Base-by-base conservation (phyloP, 768 basidiomycete species). In the Boletus subparvulus region DNA sequence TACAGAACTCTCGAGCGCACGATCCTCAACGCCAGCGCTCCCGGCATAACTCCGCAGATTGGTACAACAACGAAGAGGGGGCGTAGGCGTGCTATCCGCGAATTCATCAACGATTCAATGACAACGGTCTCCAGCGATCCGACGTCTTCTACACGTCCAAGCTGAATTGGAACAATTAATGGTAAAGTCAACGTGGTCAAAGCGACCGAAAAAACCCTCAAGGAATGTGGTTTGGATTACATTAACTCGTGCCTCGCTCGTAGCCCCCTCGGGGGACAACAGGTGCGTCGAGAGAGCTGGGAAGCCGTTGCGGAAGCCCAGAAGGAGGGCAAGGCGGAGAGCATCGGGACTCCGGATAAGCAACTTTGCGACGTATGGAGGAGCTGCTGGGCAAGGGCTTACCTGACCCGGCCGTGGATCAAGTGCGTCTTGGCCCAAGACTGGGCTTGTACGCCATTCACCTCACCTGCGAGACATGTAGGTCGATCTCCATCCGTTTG, bases 71-170 rank as follows among this genome's bases (percentile, higher is more conserved):
- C 71, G 88, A 91, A 67, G 72, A 69, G 46, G 82, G 86, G 59
- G 83, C 81, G 26, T 54, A 86, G 87, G 6, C 69, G 75, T 26
- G 87, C 85, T 30, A 83, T 90, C 64, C 72, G 72, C 54, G 79
- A 80, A 59, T 86, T 83, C 64, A 79, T 81, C 69, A 61, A 69
- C 11, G 67, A 69, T 43, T 81, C 69, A 61, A 69, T 11, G 67
- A 69, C 44, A 69, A 78, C n/a, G 72, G 73, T 50, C 78, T 78
- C 11, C 80, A 55, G 17, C 37, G 41, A 36, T 54, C 49, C 83
- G 47, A 80, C 19, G 78, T 92, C 62, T 88, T 83, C 75, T 87
- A 82, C 69, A 88, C 85, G 32, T 88, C 86, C 19, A 88, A 90
- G 71, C 77, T 88, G 48, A 85, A 78, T 71, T 59, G 69, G 49